Percentiles rank a stretch among this genome's conserved stretches.
Conservation (phyloP, 345 rosid genomes). For the Salix purpurea region DNA sequence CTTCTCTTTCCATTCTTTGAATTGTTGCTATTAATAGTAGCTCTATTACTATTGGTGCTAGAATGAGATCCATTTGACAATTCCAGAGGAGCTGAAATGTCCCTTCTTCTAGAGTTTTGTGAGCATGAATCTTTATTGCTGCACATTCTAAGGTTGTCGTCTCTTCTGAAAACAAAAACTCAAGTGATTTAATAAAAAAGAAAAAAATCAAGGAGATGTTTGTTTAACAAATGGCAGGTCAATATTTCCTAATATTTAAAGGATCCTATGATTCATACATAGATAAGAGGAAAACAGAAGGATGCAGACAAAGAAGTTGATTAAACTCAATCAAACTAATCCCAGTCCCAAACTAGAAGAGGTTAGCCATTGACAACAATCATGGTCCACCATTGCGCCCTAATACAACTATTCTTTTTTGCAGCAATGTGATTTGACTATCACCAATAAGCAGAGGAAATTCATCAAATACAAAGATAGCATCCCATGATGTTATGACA, state of each 20-base stretch:
- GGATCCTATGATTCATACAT: neutral
- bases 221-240: neutral
- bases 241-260: neutral
- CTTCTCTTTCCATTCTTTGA: conserved; percentile 27
- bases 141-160: neutral
- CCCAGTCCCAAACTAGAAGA: neutral
- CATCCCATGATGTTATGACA: neutral
- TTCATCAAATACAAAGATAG: neutral
- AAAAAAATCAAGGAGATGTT: neutral
- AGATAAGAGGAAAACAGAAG: neutral
- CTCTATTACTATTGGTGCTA: conserved; percentile 1
- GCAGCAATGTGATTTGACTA: neutral
- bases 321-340: neutral
- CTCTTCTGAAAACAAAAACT: conserved; percentile 6
- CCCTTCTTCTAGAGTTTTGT: conserved; percentile 17
- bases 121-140: neutral
- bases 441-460: neutral
- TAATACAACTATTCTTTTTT: neutral
- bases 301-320: neutral
- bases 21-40: neutral
- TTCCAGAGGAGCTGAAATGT: conserved; percentile 15
- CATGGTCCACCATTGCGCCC: neutral
- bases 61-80: conserved; percentile 4
- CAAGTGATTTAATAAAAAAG: neutral
- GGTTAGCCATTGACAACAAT: neutral